These are phyloP conservation scores for Lumnitzera littorea DNA, from an alignment of 345 rosid genomes.

Conservation along the genomic window DNA sequence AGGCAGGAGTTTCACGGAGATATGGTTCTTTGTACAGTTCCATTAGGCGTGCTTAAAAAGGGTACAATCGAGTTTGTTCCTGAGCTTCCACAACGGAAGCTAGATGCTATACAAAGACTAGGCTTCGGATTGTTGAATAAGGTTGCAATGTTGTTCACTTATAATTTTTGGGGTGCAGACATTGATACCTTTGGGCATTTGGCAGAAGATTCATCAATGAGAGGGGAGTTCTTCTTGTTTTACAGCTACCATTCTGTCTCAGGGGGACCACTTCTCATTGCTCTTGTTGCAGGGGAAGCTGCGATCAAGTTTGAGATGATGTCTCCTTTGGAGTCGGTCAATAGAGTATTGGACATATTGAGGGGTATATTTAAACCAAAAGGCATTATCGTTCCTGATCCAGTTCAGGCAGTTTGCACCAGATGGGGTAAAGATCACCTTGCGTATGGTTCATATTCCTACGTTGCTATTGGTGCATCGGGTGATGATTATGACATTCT, in stretches of 20 bases:
- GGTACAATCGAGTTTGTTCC: constrained; percentile 71
- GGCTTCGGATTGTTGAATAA: constrained; percentile 87
- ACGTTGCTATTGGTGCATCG: constrained; percentile 85
- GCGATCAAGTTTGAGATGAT: constrained; percentile 70
- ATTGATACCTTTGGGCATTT: constrained; percentile 88
- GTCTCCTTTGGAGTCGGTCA: constrained; percentile 86
- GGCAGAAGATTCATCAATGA: constrained; percentile 63
- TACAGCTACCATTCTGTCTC: constrained; percentile 89
- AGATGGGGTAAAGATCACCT: constrained; percentile 91
- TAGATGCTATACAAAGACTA: constrained; percentile 70
- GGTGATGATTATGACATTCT: constrained; percentile 96
- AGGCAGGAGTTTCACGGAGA: constrained; percentile 78
- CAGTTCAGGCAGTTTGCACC: constrained; percentile 84
- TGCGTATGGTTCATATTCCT: constrained; percentile 80
- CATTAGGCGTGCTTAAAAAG: constrained; percentile 77
- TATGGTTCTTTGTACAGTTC: constrained; percentile 88
- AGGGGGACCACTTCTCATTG: constrained; percentile 87
- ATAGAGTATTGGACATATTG: constrained; percentile 57
- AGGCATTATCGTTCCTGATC: constrained; percentile 94
- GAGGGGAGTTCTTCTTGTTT: constrained; percentile 94
- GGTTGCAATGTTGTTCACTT: constrained; percentile 81
- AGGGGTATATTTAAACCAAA: constrained; percentile 80
- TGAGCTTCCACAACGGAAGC: constrained; percentile 79
- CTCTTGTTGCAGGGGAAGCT: constrained; percentile 91
- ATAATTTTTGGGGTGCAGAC: constrained; percentile 90